Evolutionary conservation across 2,329 filamentous ascomycete species (phyloP).

Genomic region (Lecanicillium sp.): DNA sequence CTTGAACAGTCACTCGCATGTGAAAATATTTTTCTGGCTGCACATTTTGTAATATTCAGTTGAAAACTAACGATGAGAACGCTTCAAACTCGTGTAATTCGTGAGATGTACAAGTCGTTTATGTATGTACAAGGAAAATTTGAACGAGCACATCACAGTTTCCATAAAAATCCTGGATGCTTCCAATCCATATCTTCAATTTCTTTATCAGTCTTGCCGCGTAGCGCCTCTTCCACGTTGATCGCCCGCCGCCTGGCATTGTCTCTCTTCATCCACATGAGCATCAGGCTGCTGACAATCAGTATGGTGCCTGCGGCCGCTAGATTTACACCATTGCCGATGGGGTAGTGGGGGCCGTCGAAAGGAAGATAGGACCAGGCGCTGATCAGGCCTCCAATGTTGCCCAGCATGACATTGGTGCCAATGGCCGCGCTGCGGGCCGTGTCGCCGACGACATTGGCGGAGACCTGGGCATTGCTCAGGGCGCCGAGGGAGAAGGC

Average conservation of each 20-base stretch:
- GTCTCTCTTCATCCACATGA: constrained; percentile 55
- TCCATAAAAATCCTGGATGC: constrained; percentile 60
- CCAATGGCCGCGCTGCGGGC: constrained; percentile 61
- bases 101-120: too few species aligned
- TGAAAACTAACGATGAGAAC: too few species aligned
- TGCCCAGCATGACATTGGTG: constrained; percentile 63
- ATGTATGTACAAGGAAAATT: too few species aligned
- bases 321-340: constrained; percentile 65
- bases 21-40: too few species aligned
- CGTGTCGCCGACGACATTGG: constrained; percentile 67
- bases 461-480: constrained; percentile 60
- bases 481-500: constrained; percentile 60
- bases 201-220: constrained; percentile 44
- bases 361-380: constrained; percentile 60
- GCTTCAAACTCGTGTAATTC: too few species aligned
- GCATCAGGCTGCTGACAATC: constrained; percentile 39
- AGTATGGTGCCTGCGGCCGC: constrained; percentile 50
- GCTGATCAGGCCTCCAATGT: constrained; percentile 61
- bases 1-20: too few species aligned
- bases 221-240: constrained; percentile 42
- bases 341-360: constrained; percentile 60
- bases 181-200: constrained; percentile 59
- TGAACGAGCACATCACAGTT: too few species aligned
- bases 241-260: constrained; percentile 57
- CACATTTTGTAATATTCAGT: too few species aligned